Base-by-base conservation (phyloP, 306 rosid species). In the Morella rubra region DNA sequence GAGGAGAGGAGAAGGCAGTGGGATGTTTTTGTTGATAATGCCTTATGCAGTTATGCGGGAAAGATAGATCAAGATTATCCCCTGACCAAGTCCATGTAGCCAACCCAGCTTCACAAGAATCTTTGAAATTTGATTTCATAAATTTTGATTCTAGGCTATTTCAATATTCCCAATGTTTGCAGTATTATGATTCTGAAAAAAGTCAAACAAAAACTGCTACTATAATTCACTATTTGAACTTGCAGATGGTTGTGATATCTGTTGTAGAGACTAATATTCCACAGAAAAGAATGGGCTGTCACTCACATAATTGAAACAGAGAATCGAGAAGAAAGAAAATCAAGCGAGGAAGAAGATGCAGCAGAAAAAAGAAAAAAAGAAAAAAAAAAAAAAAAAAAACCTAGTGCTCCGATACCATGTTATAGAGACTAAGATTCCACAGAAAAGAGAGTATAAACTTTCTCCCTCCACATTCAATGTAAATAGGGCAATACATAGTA, bases 21-120 rank as follows among this genome's bases (percentile, higher is more conserved):
- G 69, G 61, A 52, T 71, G 10, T 44, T 42, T 49, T 53, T 82
- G 52, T 81, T n/a, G 10, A 70, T 73, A 60, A 14, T 58, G 64
- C 58, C 71, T 32, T 70, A 54, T n/a, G n/a, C n/a, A n/a, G n/a
- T n/a, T n/a, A n/a, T 13, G 53, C 54, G 19, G 79, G 76, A 71
- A 74, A 78, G 46, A 9, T 64, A 46, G 50, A 45, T 51, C 62
- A 78, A 16, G 42, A 40, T 59, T 78, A 58, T 58, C 64, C 64
- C 15, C 2, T 22, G 64, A 22, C 41, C 40, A 58, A 58, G 64
- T 15, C 32, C 64, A 9, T 58, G 14, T 22, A 58, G 40, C 22
- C 60, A 54, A 22, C 53, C 9, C 60, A 18, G 60, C 60, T 54
- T 54, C 27, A 1, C 27, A n/a, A 7, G 60, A 54, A 6, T 54